A percentile compares a stretch with the other conserved stretches of the same genome.
Conservation (phyloP, 108 stramenopile species). For the Nannochloropsis gaditana region DNA sequence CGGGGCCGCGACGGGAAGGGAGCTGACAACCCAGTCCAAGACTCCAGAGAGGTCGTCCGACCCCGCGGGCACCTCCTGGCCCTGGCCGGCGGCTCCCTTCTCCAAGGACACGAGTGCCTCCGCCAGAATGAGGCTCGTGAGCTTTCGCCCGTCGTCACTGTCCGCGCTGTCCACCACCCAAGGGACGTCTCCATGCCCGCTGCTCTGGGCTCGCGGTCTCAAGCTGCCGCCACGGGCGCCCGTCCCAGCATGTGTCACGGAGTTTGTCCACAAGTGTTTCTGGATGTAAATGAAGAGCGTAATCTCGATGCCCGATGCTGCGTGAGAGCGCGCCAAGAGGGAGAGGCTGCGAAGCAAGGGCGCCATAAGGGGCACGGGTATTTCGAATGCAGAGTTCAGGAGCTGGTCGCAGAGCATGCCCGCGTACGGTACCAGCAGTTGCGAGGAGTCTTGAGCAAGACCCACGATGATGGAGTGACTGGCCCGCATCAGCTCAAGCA, state of each 20-base stretch:
- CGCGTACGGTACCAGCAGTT: neutral
- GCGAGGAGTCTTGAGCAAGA: neutral
- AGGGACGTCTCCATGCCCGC: neutral
- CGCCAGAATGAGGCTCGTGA: neutral
- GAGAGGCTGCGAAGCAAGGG: constrained; percentile 8
- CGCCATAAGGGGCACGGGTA: constrained; percentile 1
- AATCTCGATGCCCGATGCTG: neutral
- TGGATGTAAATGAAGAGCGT: neutral
- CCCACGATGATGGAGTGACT: neutral
- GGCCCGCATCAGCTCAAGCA: neutral
- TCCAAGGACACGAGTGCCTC: neutral
- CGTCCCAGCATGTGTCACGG: neutral
- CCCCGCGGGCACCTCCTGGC: neutral
- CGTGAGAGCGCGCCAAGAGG: neutral
- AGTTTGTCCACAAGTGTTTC: neutral
- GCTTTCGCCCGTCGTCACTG: neutral
- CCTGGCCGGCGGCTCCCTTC: neutral
- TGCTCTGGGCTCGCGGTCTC: neutral
- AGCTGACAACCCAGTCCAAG: neutral
- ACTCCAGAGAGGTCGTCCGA: neutral
- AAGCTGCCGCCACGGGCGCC: neutral
- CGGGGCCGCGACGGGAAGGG: neutral
- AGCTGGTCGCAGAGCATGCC: neutral
- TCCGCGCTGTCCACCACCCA: neutral
- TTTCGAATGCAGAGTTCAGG: neutral